Conservation (phyloP, 2,329 filamentous ascomycete genomes). For the Harringtonia lauricola region DNA sequence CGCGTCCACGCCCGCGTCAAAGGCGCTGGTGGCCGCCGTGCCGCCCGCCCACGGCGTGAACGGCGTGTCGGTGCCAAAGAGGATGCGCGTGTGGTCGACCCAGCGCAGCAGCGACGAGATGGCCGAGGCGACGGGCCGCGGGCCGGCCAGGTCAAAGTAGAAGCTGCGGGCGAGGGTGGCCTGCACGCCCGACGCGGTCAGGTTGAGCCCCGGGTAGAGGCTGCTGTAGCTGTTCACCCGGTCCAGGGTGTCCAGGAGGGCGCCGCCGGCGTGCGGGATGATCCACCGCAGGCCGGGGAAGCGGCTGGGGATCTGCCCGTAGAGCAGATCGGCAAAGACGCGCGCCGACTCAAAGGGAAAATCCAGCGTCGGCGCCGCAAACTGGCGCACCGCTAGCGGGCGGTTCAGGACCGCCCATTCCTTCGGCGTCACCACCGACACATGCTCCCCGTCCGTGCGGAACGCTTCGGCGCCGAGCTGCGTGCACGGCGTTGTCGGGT, state of each 20-base stretch:
- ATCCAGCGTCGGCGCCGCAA: slow-evolving; percentile 10
- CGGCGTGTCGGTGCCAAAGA: slow-evolving; percentile 14
- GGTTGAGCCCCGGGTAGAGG: slow-evolving; percentile 9
- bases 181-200: slow-evolving; percentile 20
- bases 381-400: slow-evolving; percentile 9
- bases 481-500: slow-evolving; percentile 39
- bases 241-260: background rate
- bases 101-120: slow-evolving; percentile 14
- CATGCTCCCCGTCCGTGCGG: slow-evolving; percentile 3
- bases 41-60: slow-evolving; percentile 12
- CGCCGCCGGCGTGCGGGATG: slow-evolving; percentile 5
- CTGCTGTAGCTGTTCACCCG: background rate
- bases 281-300: slow-evolving; percentile 4
- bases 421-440: background rate
- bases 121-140: slow-evolving; percentile 13
- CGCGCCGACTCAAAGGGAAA: slow-evolving; percentile 15
- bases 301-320: background rate
- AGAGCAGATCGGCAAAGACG: slow-evolving; percentile 10
- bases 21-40: background rate
- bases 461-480: slow-evolving; percentile 9
- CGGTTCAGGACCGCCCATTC: slow-evolving; percentile 13
- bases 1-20: slow-evolving; percentile 1
- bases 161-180: slow-evolving; percentile 10
- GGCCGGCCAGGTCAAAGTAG: slow-evolving; percentile 17
- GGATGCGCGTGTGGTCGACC: slow-evolving; percentile 13